Evolutionary conservation across 352 stramenopile species (phyloP), one percentile per base, ranked within the genome.

Genomic region (Pseudoperonospora humuli): DNA sequence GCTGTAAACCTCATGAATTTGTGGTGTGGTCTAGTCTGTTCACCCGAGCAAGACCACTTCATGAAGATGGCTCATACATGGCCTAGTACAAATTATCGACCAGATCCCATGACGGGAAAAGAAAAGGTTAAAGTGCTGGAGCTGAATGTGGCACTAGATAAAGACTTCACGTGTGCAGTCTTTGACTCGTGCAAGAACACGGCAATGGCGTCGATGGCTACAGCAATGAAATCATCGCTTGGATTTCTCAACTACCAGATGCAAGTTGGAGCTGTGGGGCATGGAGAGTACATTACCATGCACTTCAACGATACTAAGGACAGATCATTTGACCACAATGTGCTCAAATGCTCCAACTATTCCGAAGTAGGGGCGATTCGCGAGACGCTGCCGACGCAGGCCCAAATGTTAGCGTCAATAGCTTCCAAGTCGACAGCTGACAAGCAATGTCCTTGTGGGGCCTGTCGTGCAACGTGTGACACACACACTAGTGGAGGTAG

Each of bases 221-320:
- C 80, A 10, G 73, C 65, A 10, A 81, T 93, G 66, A 87, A 89
- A 60, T 89, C 77, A 20, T 88, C 75, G 10, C 54, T 93, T 9
- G 84, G 84, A 5, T 89, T 95, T 39, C 63, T 95, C 18, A 93
- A 91, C 49, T 95, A 90, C 51, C 84, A 95, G 54, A 76, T 85
- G 58, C 84, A 95, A 58, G 89, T 82, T 3, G 84, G 82, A 4
- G 83, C 82, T 5, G 67, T 95, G 21, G 78, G 82, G 24, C 84
- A 95, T 50, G 84, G 84, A n/a, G 72, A 95, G 52, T 95, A 76
- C 51, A 78, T 95, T 52, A 75, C 76, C 15, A 51, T 93, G 36
- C 53, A 68, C 5, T 95, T 95, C 35, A 69, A 74, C 47, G 55
- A 43, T 11, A 63, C 41, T 3, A 66, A 63, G 19, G 54, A 61